These are phyloP conservation scores for Acacia confusa DNA, from an alignment of 306 rosid species.

Conservation along the genomic window DNA sequence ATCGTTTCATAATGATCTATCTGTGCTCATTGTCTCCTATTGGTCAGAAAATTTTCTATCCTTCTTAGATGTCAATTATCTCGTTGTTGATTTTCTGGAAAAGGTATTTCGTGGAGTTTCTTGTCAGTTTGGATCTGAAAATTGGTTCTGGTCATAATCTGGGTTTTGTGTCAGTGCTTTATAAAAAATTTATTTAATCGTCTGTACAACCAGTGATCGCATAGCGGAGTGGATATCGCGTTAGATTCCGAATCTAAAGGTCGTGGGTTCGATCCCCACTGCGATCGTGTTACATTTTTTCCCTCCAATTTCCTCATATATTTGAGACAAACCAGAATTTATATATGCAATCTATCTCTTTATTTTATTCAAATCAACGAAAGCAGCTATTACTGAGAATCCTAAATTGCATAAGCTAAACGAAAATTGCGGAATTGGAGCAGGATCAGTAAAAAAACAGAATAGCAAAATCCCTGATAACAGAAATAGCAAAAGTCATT, in stretches of 20 bases:
- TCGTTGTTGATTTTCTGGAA: neutral
- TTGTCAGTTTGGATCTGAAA: neutral
- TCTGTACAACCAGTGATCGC: conserved; percentile 40
- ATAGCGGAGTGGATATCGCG: conserved; percentile 99
- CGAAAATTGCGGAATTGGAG: too few relatives aligned
- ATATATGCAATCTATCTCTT: too few relatives aligned
- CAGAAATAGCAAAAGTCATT: too few relatives aligned
- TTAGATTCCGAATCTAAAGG: conserved; percentile 99
- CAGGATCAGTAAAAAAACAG: too few relatives aligned
- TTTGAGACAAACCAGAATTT: too few relatives aligned
- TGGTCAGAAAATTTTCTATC: neutral
- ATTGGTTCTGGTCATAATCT: neutral
- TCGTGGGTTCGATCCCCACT: conserved; percentile 99
- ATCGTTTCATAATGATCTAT: neutral
- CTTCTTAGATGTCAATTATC: neutral
- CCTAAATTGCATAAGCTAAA: too few relatives aligned
- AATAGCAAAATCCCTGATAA: too few relatives aligned
- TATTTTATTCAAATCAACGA: too few relatives aligned
- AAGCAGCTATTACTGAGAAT: too few relatives aligned
- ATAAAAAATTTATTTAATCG: neutral
- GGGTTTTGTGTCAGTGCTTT: neutral
- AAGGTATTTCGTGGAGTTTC: neutral
- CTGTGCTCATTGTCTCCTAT: neutral
- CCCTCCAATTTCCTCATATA: neutral
- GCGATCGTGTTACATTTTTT: conserved; percentile 48